Evolutionary conservation across 352 stramenopile species (phyloP), one percentile per base, ranked within the genome.

Genomic region (Elongisporangium prolatum): DNA sequence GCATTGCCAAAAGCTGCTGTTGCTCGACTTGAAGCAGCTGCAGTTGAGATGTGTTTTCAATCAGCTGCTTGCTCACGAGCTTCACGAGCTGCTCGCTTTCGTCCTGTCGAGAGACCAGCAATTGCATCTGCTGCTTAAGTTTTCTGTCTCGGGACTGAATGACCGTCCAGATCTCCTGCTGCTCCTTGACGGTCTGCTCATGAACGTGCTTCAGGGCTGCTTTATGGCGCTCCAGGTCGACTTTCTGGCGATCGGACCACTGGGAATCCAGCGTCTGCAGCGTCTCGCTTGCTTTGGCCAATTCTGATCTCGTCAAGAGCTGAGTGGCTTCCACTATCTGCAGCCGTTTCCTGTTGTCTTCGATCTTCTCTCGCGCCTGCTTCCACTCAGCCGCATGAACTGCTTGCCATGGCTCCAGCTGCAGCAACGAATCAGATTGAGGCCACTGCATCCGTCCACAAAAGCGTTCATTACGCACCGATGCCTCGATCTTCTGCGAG

Each of bases 81-180:
- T 86, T 77, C 40, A 86, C 50, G 56, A 87, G 75, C 34, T 86
- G 79, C 54, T 89, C 79, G 34, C 87, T 63, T 24, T 89, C 76
- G 20, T 54, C 56, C n/a, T 84, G 21, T 59, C 83, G 81, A 14
- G 76, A 65, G 14, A 37, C 63, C 16, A 84, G 38, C n/a, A 56
- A 21, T 16, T 64, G 51, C 21, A 73, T 52, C 7, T 72, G 68
- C 21, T 69, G 62, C 13, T 54, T 57, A 5, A 61, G 48, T 17
- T 67, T 71, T 28, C 56, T 62, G 9, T 71, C 62, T 28, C 17
- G 10, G 16, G 16, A 20, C 2, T 10, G 50, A 47, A 14, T n/a
- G 17, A 25, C 4, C 18, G 17, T 24, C 47, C 8, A 4, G 0
- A 3, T 60, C 11, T 63, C 59, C 5, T 71, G 61, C 2, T 72